Evolutionary conservation across 2,329 filamentous ascomycete genomes (phyloP), one percentile per base, ranked within the genome.

Genomic region (Neocucurbitaria cava): DNA sequence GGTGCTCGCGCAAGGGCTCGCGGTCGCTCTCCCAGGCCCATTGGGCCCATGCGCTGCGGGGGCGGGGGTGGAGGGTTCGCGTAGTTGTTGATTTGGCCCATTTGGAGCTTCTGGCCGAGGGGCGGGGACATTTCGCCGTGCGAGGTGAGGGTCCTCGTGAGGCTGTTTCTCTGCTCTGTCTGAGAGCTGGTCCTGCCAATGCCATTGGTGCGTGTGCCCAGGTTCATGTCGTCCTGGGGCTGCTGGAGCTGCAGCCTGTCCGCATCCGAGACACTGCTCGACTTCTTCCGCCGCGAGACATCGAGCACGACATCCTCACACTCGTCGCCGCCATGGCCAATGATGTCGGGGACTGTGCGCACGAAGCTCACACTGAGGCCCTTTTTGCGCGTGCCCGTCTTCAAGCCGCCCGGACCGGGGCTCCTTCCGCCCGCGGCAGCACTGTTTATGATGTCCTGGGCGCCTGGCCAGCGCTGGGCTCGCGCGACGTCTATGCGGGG

Each of bases 261-360:
- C 18, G 50, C 43, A 18, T 56, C 56, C 6, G 65, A 2, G 13
- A 17, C 31, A 13, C 5, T 13, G 13, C 13, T 51, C 59, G 26
- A 66, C 59, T 71, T 72, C 74, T 83, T 88, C 58, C 78, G 80
- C 70, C 80, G 82, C 5, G 86, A 87, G 49, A 96, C 88, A 70
- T 95, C 89, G 18, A 86, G 80, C 1, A 87, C 85, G 1, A 90
- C 90, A 8, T 84, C 79, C 49, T 90, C 87, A 49, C 89, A 89
- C 74, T 96, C 92, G 69, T 97, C 94, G 30, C 94, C 94, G 53
- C 94, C 94, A 75, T 94, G 89, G 42, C 94, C 94, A 69, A 98
- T 97, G 58, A 96, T 77, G 42, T 92, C 89, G 6, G 93, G 92
- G 49, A 83, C 81, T 9, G 83, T 83, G 63, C 90, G 86, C 47